Evolutionary conservation across 805 yeast species (phyloP).

Genomic region (Spathaspora arborariae): DNA sequence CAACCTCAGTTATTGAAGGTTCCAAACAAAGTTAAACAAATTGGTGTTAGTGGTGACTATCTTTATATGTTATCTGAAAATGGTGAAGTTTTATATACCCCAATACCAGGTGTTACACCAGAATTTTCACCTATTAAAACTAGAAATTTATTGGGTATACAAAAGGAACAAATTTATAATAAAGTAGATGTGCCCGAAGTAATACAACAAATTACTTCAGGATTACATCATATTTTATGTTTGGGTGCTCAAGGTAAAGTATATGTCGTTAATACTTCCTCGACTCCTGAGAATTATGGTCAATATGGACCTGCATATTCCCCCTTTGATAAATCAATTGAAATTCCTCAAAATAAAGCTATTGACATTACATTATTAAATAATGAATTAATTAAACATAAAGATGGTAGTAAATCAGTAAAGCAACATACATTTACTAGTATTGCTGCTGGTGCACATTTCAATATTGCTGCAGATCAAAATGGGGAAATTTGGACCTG

Average conservation of each 20-base stretch:
- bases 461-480: conserved; percentile 66
- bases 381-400: conserved; percentile 30
- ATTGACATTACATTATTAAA: conserved; percentile 57
- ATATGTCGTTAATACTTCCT: conserved; percentile 59
- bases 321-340: conserved; percentile 46
- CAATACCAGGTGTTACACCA: conserved; percentile 18
- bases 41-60: conserved; percentile 49
- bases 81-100: conserved; percentile 34
- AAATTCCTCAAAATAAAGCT: conserved; percentile 23
- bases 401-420: conserved; percentile 18
- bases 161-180: conserved; percentile 3
- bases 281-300: conserved; percentile 49
- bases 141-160: conserved; percentile 22
- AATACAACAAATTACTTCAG: conserved; percentile 49
- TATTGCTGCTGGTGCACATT: conserved; percentile 72
- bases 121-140: conserved; percentile 12
- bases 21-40: conserved; percentile 25
- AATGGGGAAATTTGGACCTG: conserved; percentile 76
- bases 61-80: conserved; percentile 39
- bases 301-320: conserved; percentile 82
- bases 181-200: conserved; percentile 14
- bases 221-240: conserved; percentile 66
- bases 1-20: conserved; percentile 19
- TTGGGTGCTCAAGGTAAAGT: conserved; percentile 58
- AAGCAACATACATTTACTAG: conserved; percentile 46